Evolutionary conservation across 2,329 filamentous ascomycete species (phyloP), one percentile per base, ranked within the genome.

Genomic region (Botrytis pseudocinerea): DNA sequence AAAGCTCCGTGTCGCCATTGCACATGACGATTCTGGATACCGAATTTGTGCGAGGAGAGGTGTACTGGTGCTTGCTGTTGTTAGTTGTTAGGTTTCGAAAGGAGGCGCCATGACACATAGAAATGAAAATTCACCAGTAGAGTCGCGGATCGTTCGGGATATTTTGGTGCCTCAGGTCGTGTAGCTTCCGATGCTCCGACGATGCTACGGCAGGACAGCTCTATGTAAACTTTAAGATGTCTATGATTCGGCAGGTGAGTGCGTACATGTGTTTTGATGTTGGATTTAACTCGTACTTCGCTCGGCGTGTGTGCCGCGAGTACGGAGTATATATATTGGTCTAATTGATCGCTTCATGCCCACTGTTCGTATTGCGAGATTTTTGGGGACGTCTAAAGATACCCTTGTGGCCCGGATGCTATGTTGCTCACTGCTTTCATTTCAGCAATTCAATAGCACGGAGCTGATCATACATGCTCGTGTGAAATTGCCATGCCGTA

Each of bases 71-170:
- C 25, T 54, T 54, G 48, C 38, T 40, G 65, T 10, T 35, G 51
- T 16, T 32, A 22, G n/a, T 32, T 7, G 40, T 61, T 35, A 25
- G 9, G n/a, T 51, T 65, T 40, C n/a, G 25, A 32, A 65, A 12
- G 38, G 32, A 32, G 69, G 65, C 35, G 46, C 69, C 35, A 71
- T 71, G 69, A 71, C 69, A 71, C 59, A 71, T 71, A 71, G 35
- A 71, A 71, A 62, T 44, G 9, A 22, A 32, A 25, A 32, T 28
- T 25, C 40, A 7, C 51, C 48, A 46, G 44, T 66, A 44, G 60
- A 28, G 16, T 44, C 22, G n/a, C 9, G 6, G 40, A 28, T 54
- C 51, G n/a, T 16, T 62, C 35, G 35, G 25, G n/a, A 22, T 4
- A 7, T 18, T 22, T 28, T 12, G 25, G n/a, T 44, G 61, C 61